These are phyloP conservation scores for Phlebiopsis flavidoalba DNA, from an alignment of 768 basidiomycete genomes.

Conservation along the genomic window DNA sequence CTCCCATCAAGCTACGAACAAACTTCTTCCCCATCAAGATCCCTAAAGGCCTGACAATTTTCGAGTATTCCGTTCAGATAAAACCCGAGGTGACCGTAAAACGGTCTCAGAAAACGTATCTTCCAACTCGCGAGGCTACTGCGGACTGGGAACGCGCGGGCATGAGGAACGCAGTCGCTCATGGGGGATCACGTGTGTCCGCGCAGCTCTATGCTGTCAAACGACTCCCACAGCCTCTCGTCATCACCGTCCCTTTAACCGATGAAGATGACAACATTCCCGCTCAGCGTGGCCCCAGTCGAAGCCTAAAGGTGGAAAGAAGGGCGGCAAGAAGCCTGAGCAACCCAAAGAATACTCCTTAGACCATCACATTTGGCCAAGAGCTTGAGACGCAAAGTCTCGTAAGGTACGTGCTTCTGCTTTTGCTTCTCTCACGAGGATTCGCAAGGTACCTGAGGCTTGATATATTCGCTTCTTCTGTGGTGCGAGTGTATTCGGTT, in stretches of 20 bases:
- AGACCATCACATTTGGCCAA: slow-evolving; percentile 37
- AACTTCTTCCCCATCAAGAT: slow-evolving; percentile 49
- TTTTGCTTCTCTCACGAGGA: not conserved
- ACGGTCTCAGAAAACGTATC: slow-evolving; percentile 40
- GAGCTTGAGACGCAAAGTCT: slow-evolving; percentile 40
- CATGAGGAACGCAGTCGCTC: slow-evolving; percentile 38
- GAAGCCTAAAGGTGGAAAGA: slow-evolving; percentile 17
- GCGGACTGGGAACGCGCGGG: slow-evolving; percentile 36
- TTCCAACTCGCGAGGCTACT: slow-evolving; percentile 44
- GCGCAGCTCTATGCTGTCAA: slow-evolving; percentile 40
- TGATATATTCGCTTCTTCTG: slow-evolving; percentile 3
- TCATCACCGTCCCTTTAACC: slow-evolving; percentile 34
- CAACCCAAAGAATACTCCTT: slow-evolving; percentile 34
- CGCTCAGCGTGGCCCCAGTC: not conserved
- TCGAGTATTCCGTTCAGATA: slow-evolving; percentile 45
- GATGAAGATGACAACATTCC: slow-evolving; percentile 38
- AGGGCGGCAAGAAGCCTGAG: slow-evolving; percentile 17
- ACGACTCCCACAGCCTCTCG: slow-evolving; percentile 36
- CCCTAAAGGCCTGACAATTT: slow-evolving; percentile 37
- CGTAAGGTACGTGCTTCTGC: slow-evolving; percentile 26
- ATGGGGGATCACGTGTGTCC: slow-evolving; percentile 35
- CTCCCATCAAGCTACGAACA: slow-evolving; percentile 40
- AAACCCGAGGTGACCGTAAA: slow-evolving; percentile 30
- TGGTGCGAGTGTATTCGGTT: slow-evolving; percentile 10
- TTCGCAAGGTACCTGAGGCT: slow-evolving; percentile 11